Base-by-base conservation (phyloP, 768 basidiomycete genomes). In the Asterophora lycoperdoides region DNA sequence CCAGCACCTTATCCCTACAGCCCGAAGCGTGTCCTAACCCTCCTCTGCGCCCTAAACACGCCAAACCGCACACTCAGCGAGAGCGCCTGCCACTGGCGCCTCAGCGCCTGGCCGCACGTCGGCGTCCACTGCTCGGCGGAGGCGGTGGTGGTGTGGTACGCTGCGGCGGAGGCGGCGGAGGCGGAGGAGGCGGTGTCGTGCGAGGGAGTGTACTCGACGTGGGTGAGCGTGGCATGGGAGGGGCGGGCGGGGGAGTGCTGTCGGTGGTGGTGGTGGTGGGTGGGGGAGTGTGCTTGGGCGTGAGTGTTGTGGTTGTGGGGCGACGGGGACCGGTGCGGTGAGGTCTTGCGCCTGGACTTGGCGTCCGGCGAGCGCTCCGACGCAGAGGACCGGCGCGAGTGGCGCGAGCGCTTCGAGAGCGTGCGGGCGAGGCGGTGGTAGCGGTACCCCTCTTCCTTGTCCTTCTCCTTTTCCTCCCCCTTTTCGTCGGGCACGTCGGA, bases 11-110 rank as follows among this genome's bases (percentile, higher is more conserved):
- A 23, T 17, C 8, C 9, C 30, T 32, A 58, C 37, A 55, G 51
- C 51, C 61, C 60, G 32, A 69, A 59, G 18, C 66, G 49, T 35
- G 55, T 58, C 63, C 59, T 66, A 14, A 72, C 53, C 48, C 64
- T 56, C 43, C 68, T 57, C 62, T 68, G 65, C 11, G 71, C 68
- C 44, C 81, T 68, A 62, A 84, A 85, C 36, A 84, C 64, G 48
- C 71, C 66, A 56, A 85, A 83, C 36, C 80, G 71, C 26, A 84
- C 55, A 49, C 79, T 65, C 17, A 85, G 72, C 0, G 71, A 62
- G 23, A 84, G 52, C 8, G 81, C 80, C 56, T 82, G 79, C 83
- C 84, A 84, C 49, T 82, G 78, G 8, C 78, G 68, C 48, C 70
- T 68, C 36, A 85, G 63, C 40, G 64, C 67, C 60, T 82, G 70